phyloP scores from a whole-genome alignment of 2,329 filamentous ascomycete genomes.

The Diaporthe batatas region DNA sequence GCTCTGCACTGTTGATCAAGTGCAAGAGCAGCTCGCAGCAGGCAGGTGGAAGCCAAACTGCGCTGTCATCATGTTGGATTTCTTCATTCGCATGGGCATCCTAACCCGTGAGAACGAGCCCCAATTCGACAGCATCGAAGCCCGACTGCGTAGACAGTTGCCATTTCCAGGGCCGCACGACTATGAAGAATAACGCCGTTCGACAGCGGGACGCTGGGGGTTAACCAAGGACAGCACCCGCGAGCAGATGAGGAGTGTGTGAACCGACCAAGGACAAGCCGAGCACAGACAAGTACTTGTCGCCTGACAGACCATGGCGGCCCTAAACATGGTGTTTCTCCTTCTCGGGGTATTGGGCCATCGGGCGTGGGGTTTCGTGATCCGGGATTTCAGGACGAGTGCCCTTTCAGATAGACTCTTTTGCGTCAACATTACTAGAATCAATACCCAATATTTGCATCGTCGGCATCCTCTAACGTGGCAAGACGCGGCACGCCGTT shows the following conservation, averaged over 20 bases:
- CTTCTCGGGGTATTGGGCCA: slow-evolving; percentile 3
- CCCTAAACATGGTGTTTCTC: slow-evolving; percentile 6
- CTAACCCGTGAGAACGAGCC: slow-evolving; percentile 84
- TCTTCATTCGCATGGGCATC: slow-evolving; percentile 88
- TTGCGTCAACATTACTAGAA: slow-evolving; percentile 18
- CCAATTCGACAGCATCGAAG: slow-evolving; percentile 80
- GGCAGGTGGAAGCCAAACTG: slow-evolving; percentile 96
- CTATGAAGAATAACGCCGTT: slow-evolving; percentile 41
- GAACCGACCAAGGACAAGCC: background rate
- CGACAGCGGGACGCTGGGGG: background rate
- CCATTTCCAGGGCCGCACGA: slow-evolving; percentile 81
- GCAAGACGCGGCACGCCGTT: slow-evolving; percentile 29
- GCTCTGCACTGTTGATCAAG: slow-evolving; percentile 81
- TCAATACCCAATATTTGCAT: slow-evolving; percentile 32
- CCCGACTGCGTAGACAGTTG: slow-evolving; percentile 81
- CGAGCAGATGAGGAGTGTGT: background rate
- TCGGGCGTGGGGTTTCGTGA: background rate
- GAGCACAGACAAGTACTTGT: background rate
- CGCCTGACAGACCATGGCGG: background rate
- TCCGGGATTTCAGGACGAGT: slow-evolving; percentile 13
- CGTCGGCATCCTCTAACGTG: background rate
- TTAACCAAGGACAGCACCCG: slow-evolving; percentile 1
- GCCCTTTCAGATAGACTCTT: slow-evolving; percentile 34
- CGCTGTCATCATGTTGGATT: slow-evolving; percentile 85
- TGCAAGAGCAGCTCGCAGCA: slow-evolving; percentile 75